Evolutionary conservation across 2,329 filamentous ascomycete species (phyloP), one percentile per base, ranked within the genome.

Genomic region (Malbranchea cinnamomea): DNA sequence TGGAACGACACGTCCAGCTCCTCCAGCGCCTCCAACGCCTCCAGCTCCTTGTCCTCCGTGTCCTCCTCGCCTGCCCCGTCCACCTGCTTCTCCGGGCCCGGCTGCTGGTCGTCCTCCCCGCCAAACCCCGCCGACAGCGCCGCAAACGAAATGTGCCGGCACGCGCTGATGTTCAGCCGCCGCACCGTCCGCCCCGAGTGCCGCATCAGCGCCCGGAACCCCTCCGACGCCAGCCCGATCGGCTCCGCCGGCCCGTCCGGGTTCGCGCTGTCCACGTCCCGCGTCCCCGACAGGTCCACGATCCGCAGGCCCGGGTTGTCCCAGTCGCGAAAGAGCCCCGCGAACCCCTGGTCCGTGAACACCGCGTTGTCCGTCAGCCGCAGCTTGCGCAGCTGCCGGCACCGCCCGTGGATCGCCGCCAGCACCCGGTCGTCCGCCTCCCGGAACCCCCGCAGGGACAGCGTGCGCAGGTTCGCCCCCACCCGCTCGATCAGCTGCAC

Each of bases 121-220:
- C 65, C 60, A 45, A 95, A 94, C 0, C 78, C 75, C 6, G 75
- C 66, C 37, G 81, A 72, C 35, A 93, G 84, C 0, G 80, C 73
- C 10, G 68, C 57, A 19, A 67, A 63, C 2, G 71, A 67, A 38
- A 95, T 85, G 49, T 93, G 78, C 3, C 87, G 76, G 47, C 83
- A 92, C 0, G 78, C 80, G 9, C 81, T 71, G n/a, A 94, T 62
- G 46, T 91, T 80, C 19, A 95, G 60, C 23, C 67, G 60, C 35
- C 65, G 63, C 2, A 95, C 54, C 7, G 56, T 62, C 1, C 56
- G 48, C 3, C 81, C 80, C 0, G 84, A 93, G 48, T 94, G 87
- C 1, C 61, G 57, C 81, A 94, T 93, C 24, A 94, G 56, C 0
- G 82, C 80, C 39, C 67, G 61, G 57, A 95, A 87, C 0, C 79